A percentile compares a stretch with the other conserved stretches of the same genome.
phyloP scores from a whole-genome alignment of 768 basidiomycete genomes.

The Sistotremastrum niveocremeum region DNA sequence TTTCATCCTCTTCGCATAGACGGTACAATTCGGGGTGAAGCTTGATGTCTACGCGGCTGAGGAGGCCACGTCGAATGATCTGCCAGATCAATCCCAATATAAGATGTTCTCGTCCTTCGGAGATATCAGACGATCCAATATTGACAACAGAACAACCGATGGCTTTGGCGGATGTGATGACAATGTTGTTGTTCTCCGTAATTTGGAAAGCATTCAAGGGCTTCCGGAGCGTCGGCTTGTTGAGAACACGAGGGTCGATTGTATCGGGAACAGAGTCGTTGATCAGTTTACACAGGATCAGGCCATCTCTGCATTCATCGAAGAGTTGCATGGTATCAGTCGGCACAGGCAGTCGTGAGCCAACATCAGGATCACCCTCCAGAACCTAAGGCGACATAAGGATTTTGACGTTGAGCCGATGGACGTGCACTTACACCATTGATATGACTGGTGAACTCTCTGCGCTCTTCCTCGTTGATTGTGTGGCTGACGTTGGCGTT shows the following conservation, averaged over 20 bases:
- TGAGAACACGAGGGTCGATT: slow-evolving; percentile 95
- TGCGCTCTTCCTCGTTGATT: slow-evolving; percentile 91
- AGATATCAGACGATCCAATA: slow-evolving; percentile 85
- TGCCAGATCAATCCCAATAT: slow-evolving; percentile 99
- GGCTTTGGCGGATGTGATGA: slow-evolving; percentile 94
- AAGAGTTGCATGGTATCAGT: slow-evolving; percentile 98
- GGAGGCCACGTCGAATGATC: slow-evolving; percentile 85
- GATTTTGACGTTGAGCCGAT: neutral
- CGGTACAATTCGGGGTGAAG: slow-evolving; percentile 94
- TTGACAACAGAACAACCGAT: slow-evolving; percentile 99
- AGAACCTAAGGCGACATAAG: slow-evolving; percentile 50
- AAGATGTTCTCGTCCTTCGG: slow-evolving; percentile 89
- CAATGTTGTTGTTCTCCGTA: slow-evolving; percentile 99
- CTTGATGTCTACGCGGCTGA: slow-evolving; percentile 96
- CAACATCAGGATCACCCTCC: slow-evolving; percentile 80
- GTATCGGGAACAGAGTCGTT: slow-evolving; percentile 99
- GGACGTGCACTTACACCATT: slow-evolving; percentile 53
- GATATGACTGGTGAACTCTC: slow-evolving; percentile 97
- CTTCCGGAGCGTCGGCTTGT: slow-evolving; percentile 70
- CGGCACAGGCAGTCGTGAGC: slow-evolving; percentile 75
- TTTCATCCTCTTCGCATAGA: slow-evolving; percentile 93
- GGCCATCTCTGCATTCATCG: slow-evolving; percentile 90
- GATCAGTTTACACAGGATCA: slow-evolving; percentile 96
- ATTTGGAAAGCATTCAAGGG: slow-evolving; percentile 97
- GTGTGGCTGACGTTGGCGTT: slow-evolving; percentile 95